phyloP scores from a whole-genome alignment of 2,329 filamentous ascomycete species.

The Aspergillus uvarum region DNA sequence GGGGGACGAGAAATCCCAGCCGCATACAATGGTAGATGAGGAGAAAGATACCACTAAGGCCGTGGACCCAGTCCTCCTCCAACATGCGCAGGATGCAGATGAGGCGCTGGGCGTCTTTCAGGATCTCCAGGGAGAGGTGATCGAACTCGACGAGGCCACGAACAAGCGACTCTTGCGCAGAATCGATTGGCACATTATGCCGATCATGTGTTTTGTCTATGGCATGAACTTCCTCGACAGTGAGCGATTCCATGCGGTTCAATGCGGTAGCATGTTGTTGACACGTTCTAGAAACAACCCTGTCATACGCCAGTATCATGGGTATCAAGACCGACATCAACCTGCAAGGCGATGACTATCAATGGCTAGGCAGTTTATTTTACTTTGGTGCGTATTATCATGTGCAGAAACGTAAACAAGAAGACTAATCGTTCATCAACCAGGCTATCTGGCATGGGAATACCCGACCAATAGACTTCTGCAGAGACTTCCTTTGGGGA shows the following conservation, averaged over 20 bases:
- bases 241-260: slow-evolving; percentile 18
- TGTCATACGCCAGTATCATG: slow-evolving; percentile 57
- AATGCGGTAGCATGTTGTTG: not conserved
- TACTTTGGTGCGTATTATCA: slow-evolving; percentile 44
- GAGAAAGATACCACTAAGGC: slow-evolving; percentile 19
- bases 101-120: slow-evolving; percentile 60
- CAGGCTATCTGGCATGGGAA: slow-evolving; percentile 58
- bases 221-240: slow-evolving; percentile 59
- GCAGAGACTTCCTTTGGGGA: slow-evolving; percentile 63
- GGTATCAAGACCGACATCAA: slow-evolving; percentile 51
- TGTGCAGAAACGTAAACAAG: not conserved
- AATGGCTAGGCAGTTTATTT: slow-evolving; percentile 55
- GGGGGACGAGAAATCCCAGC: slow-evolving; percentile 42
- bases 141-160: slow-evolving; percentile 56
- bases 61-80: slow-evolving; percentile 41
- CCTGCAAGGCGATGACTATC: slow-evolving; percentile 47
- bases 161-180: slow-evolving; percentile 59
- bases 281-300: slow-evolving; percentile 42
- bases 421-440: not conserved
- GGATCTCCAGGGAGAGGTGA: slow-evolving; percentile 48
- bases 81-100: slow-evolving; percentile 59
- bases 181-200: slow-evolving; percentile 64
- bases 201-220: slow-evolving; percentile 59
- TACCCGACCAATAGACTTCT: slow-evolving; percentile 66
- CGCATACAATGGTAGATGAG: slow-evolving; percentile 18